Evolutionary conservation across 129 eudicot genomes (phyloP), one percentile per base, ranked within the genome.

Genomic region (Flaveria brownii): DNA sequence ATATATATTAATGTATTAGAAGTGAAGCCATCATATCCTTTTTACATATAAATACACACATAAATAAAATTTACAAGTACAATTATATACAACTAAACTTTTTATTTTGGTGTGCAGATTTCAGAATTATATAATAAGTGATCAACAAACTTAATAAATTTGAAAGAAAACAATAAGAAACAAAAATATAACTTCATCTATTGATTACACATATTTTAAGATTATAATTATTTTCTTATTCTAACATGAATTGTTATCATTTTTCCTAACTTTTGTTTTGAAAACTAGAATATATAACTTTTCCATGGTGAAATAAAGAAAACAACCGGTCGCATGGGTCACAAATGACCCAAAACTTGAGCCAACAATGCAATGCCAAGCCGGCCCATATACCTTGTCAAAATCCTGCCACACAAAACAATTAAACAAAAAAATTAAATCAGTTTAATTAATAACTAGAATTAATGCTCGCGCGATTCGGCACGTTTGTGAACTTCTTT

Each of bases 291-390:
- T 82, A 83, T 84, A 89, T 22, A 92, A 78, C 17, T 87, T 87
- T 17, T 92, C 97, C 87, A 89, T 87, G 1, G 91, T 85, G 63
- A 92, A 92, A 83, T 92, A 92, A 45, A 87, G 82, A 77, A 92
- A 92, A 55, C 96, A 72, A 5, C 96, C 96, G 11, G 91, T 92
- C 41, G 92, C 85, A 62, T 92, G 96, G 33, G 97, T 92, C 28
- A 92, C 97, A 80, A 85, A 92, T 54, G 97, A 92, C 16, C 97
- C 97, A 46, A 91, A 91, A 73, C 91, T 91, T 74, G 97, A 88
- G 75, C 97, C 97, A 86, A 87, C 97, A 1, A 91, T 91, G 82
- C 97, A 91, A 72, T 91, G 97, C 97, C 97, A 91, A n/a, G 97
- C 87, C 78, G 97, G 96, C 63, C 97, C 97, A 80, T 92, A 92